Conservation (phyloP, 164 flowering plant species). For the Annona squamosa region DNA sequence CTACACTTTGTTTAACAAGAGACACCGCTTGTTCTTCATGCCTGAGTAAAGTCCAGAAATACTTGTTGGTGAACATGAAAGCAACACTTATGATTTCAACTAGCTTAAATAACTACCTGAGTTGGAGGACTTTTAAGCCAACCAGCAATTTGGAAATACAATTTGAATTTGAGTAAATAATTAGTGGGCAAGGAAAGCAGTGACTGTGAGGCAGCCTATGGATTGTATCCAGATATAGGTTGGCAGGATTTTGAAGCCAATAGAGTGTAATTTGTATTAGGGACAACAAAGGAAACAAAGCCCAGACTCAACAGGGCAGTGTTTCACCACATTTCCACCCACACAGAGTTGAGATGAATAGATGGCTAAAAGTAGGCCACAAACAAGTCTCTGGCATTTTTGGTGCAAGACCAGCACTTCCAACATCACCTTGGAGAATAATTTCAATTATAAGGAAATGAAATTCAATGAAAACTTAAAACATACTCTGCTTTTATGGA, state of each 20-base stretch:
- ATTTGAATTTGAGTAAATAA: not conserved
- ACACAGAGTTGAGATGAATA: not conserved
- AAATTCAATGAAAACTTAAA: not conserved
- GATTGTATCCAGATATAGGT: not conserved
- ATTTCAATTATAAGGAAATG: not conserved
- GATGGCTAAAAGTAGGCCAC: not conserved
- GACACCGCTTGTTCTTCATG: slow-evolving; percentile 54
- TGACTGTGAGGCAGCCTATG: not conserved
- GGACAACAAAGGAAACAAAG: not conserved
- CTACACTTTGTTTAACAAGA: slow-evolving; percentile 60
- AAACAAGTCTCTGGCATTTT: not conserved
- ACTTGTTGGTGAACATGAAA: not conserved
- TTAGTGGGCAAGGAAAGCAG: not conserved
- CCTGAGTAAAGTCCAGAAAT: slow-evolving; percentile 29
- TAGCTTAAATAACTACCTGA: too few species aligned
- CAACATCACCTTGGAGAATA: not conserved
- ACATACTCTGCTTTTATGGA: slow-evolving; percentile 71
- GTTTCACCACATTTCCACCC: not conserved
- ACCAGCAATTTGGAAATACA: not conserved
- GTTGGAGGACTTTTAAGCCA: too few species aligned
- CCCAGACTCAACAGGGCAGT: not conserved
- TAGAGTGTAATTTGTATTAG: not conserved
- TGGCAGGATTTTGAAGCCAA: not conserved
- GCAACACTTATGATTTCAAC: not conserved
- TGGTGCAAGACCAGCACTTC: not conserved